Conservation (phyloP, 768 basidiomycete genomes). For the Lactarius akahatsu region DNA sequence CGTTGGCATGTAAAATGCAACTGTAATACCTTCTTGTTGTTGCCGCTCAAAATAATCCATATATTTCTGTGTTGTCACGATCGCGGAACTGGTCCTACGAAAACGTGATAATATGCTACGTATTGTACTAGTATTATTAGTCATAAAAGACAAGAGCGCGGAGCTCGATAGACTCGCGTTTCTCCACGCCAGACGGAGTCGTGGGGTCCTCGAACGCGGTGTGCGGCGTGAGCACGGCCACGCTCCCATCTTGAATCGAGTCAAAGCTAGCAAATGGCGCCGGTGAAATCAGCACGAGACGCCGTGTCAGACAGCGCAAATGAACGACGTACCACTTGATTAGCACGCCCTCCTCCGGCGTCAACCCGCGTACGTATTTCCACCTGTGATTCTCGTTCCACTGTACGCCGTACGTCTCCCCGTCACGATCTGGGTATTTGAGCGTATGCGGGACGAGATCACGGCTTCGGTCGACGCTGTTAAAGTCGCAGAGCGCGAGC, state of each 20-base stretch:
- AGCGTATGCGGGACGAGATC: slow-evolving; percentile 43
- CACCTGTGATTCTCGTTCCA: slow-evolving; percentile 43
- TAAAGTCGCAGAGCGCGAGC: slow-evolving; percentile 49
- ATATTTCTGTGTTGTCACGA: background rate
- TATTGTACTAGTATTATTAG: slow-evolving; percentile 19
- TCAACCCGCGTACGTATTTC: slow-evolving; percentile 48
- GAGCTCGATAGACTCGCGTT: slow-evolving; percentile 60
- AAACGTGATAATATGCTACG: background rate
- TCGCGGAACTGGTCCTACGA: background rate
- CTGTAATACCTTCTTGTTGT: too few species aligned
- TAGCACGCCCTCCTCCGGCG: slow-evolving; percentile 46
- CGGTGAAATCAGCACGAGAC: slow-evolving; percentile 7
- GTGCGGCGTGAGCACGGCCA: slow-evolving; percentile 59
- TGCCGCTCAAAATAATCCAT: too few species aligned
- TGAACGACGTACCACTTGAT: slow-evolving; percentile 44
- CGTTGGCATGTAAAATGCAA: too few species aligned
- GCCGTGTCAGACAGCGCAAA: background rate
- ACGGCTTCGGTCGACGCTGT: slow-evolving; percentile 39
- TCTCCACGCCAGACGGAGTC: slow-evolving; percentile 49
- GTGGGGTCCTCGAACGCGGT: slow-evolving; percentile 58
- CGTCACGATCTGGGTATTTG: slow-evolving; percentile 43
- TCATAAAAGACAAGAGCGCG: slow-evolving; percentile 66
- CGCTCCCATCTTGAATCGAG: slow-evolving; percentile 41
- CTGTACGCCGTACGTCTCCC: slow-evolving; percentile 44
- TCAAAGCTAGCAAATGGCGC: slow-evolving; percentile 36